Conservation (phyloP, 345 rosid species). For the Euphorbia lathyris region DNA sequence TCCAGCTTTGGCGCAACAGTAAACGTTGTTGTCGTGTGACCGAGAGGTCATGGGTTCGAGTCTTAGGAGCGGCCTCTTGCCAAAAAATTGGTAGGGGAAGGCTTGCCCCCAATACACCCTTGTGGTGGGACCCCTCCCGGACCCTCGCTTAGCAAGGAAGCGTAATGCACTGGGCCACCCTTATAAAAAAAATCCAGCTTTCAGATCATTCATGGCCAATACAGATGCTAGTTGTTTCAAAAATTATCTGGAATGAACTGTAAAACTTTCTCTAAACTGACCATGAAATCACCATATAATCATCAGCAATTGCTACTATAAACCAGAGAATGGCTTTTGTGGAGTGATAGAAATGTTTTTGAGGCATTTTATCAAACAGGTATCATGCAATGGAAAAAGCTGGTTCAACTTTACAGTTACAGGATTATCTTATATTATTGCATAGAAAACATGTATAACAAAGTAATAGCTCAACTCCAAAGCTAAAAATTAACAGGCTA, state of each 20-base stretch:
- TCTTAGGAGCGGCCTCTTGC: too few species aligned
- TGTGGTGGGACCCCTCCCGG: too few species aligned
- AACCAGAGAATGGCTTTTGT: too few species aligned
- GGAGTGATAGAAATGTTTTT: background rate
- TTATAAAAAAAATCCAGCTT: background rate
- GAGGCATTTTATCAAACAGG: conserved; percentile 9
- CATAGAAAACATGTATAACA: background rate
- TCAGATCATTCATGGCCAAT: background rate
- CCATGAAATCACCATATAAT: background rate
- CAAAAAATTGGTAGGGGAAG: too few species aligned
- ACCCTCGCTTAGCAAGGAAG: too few species aligned
- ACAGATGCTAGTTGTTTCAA: background rate
- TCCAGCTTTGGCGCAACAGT: too few species aligned
- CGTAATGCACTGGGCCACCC: background rate
- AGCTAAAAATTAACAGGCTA: background rate
- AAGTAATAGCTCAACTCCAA: background rate
- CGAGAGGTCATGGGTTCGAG: too few species aligned
- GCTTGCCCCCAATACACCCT: too few species aligned
- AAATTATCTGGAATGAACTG: background rate
- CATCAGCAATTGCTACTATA: background rate
- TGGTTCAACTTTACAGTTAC: background rate
- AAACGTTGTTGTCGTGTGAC: too few species aligned
- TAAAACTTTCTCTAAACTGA: background rate
- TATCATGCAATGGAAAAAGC: background rate
- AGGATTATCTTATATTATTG: too few species aligned